Conservation (phyloP, 495 filamentous ascomycete species). For the Xylaria bambusicola region DNA sequence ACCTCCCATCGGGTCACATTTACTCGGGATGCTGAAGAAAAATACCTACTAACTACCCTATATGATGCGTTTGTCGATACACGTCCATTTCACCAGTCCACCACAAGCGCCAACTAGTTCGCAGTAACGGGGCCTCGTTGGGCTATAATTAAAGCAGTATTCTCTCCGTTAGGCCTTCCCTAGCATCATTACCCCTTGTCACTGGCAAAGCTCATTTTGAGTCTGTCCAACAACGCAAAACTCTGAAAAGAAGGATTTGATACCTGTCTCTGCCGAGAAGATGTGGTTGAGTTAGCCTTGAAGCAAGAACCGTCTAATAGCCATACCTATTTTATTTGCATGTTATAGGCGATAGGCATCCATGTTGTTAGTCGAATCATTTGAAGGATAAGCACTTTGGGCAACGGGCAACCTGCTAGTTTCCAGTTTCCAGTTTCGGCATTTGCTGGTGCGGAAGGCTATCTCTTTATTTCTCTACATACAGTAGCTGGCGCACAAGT, state of each 20-base stretch:
- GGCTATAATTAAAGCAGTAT: neutral
- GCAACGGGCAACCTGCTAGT: neutral
- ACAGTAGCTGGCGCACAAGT: constrained; percentile 1
- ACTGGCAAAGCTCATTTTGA: neutral
- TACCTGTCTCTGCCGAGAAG: constrained; percentile 8
- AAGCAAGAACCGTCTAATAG: neutral
- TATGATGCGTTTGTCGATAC: neutral
- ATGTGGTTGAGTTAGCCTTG: constrained; percentile 6
- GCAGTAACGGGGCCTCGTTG: neutral
- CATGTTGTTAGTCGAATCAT: neutral
- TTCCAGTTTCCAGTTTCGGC: neutral
- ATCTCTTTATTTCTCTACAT: constrained; percentile 4
- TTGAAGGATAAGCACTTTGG: constrained; percentile 5
- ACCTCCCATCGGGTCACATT: neutral
- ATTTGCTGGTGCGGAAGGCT: neutral
- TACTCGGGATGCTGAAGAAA: neutral
- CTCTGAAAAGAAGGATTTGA: constrained; percentile 6
- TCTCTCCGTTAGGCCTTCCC: neutral
- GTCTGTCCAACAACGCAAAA: constrained; percentile 1
- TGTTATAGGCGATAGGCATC: neutral
- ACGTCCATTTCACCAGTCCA: neutral
- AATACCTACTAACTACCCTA: neutral
- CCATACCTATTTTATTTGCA: constrained; percentile 9
- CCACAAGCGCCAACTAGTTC: neutral
- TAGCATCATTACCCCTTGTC: constrained; percentile 5